phyloP scores from a whole-genome alignment of 768 basidiomycete species.

The Termitomyces eurrhizus region DNA sequence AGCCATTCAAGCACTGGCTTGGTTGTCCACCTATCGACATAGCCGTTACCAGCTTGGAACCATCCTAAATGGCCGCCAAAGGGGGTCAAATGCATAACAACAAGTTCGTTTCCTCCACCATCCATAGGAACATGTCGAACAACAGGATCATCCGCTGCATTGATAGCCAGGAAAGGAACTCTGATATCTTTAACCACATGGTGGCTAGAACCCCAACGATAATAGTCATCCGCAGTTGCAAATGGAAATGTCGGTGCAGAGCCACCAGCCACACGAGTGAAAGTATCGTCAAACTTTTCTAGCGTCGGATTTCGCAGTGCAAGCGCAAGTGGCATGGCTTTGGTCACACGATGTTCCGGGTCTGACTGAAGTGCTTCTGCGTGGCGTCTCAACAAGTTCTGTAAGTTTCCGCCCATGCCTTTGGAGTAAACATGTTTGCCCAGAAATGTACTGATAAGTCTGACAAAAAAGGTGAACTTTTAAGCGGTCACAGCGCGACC shows the following conservation, averaged over 20 bases:
- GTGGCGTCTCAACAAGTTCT: slow-evolving; percentile 53
- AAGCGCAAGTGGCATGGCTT: slow-evolving; percentile 42
- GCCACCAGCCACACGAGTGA: slow-evolving; percentile 71
- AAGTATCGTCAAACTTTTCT: slow-evolving; percentile 53
- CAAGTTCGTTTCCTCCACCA: slow-evolving; percentile 46
- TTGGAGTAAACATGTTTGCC: slow-evolving; percentile 68
- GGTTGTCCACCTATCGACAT: slow-evolving; percentile 60
- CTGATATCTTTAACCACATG: slow-evolving; percentile 52
- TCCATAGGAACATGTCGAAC: slow-evolving; percentile 60
- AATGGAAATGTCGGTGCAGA: slow-evolving; percentile 52
- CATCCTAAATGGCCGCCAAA: slow-evolving; percentile 81
- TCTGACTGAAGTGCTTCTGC: slow-evolving; percentile 41
- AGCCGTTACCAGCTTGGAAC: slow-evolving; percentile 53
- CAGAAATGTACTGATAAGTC: slow-evolving; percentile 52
- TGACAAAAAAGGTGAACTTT: slow-evolving; percentile 23
- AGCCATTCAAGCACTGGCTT: slow-evolving; percentile 73
- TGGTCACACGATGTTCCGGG: slow-evolving; percentile 46
- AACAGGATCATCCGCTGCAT: slow-evolving; percentile 76
- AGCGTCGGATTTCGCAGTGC: slow-evolving; percentile 51
- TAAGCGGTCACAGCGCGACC: slow-evolving; percentile 8
- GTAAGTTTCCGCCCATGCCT: slow-evolving; percentile 75
- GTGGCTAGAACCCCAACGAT: slow-evolving; percentile 56
- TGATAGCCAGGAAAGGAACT: slow-evolving; percentile 74
- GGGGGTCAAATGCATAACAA: slow-evolving; percentile 57
- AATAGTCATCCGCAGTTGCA: slow-evolving; percentile 42